Evolutionary conservation across 495 filamentous ascomycete species (phyloP), one percentile per base, ranked within the genome.

Genomic region (Talaromyces adpressus): DNA sequence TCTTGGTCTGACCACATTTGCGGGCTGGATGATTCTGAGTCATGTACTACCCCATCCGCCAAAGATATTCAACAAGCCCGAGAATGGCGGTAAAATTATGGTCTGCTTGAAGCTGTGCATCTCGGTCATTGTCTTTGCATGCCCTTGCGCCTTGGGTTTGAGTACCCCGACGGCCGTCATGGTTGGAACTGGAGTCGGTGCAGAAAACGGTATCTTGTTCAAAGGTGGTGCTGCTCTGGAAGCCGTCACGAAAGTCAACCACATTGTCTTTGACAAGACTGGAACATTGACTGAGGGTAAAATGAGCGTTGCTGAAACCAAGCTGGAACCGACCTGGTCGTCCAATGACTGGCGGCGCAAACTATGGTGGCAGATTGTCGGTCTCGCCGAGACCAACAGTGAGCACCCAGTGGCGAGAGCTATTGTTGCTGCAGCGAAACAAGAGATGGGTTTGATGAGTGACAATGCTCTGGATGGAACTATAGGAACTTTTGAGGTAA

Each of bases 261-360:
- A 96, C 62, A 84, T 98, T 49, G 92, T 99, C n/a, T 86, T 98
- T n/a, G 94, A 99, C 77, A 99, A 99, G 81, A 99, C 94, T 4
- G 94, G 94, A 29, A 99, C 94, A 2, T 79, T 99, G 66, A 99
- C 94, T 0, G 86, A 92, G 62, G 94, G 94, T 0, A 92, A 90
- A 72, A 98, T 99, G 94, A 92, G 82, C 64, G 93, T 98, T 27
- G 86, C 90, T 23, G 84, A 88, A 63, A 76, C 80, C 20, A 84
- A 84, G 41, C 79, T 91, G 58, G 84, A 85, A 39, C 75, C 84
- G 23, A 78, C 82, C 0, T 98, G 92, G 92, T 76, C 83, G 30
- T 78, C 81, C 41, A 86, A 83, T 56, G 84, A 88, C 30, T 87
- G 83, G 83, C 85, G 85, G 54, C 84, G 82, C 60, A 84, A 84